These are phyloP conservation scores for Boletus insuetus DNA, from an alignment of 768 basidiomycete species.

Conservation along the genomic window DNA sequence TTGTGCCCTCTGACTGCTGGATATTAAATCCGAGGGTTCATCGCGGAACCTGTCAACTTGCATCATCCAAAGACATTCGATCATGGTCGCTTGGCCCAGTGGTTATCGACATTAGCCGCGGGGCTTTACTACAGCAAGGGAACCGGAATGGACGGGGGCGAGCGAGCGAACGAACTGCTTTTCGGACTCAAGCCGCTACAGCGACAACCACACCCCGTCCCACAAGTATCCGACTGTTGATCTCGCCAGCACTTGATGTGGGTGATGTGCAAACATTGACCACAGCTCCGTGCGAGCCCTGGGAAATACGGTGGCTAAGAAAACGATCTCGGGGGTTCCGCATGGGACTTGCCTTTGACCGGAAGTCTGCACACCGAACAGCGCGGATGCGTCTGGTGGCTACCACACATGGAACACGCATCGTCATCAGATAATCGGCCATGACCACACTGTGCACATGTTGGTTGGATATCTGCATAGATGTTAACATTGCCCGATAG, in stretches of 20 bases:
- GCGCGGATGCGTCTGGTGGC: constrained; percentile 42
- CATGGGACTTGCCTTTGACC: constrained; percentile 54
- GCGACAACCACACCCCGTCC: constrained; percentile 67
- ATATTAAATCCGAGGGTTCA: no score
- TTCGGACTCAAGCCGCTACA: constrained; percentile 35
- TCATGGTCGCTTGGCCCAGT: no score
- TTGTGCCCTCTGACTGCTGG: no score
- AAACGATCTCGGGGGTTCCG: background rate
- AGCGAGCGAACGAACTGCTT: constrained; percentile 7
- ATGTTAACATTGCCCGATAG: constrained; percentile 2
- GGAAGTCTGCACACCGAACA: constrained; percentile 79
- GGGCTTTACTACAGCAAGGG: background rate
- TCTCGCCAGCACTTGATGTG: constrained; percentile 63
- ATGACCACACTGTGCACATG: constrained; percentile 45
- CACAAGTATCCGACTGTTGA: constrained; percentile 47
- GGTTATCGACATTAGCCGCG: no score
- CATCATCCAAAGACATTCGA: no score
- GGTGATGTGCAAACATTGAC: constrained; percentile 60
- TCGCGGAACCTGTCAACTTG: no score
- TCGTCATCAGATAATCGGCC: constrained; percentile 33
- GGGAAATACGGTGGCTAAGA: background rate
- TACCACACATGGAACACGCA: constrained; percentile 44
- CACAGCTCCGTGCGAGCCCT: constrained; percentile 65
- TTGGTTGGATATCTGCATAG: constrained; percentile 43
- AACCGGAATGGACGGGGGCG: constrained; percentile 5